Evolutionary conservation across 805 yeast species (phyloP), one percentile per base, ranked within the genome.

Genomic region (Myxozyma monticola): DNA sequence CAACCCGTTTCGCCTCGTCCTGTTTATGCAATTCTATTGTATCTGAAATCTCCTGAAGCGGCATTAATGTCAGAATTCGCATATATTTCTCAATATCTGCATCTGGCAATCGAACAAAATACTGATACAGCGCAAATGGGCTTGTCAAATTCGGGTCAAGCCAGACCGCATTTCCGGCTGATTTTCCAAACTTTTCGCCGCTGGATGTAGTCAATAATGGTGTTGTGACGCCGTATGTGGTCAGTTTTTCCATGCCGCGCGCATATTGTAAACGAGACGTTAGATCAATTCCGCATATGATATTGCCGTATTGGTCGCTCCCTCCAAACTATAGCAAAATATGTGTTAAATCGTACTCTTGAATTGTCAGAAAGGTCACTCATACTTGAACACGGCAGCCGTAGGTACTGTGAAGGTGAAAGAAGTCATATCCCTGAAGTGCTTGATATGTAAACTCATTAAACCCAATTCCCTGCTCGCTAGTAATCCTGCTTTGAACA

Each of bases 221-320:
- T 0, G 85, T 96, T 0, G 99, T 93, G 39, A 93, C 59, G 0
- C 97, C 98, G 66, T 70, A 86, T 2, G 79, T 76, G 28, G 54
- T 59, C 58, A 18, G n/a, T 50, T 54, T 47, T 35, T 46, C 36
- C 45, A 54, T 26, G 26, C 36, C 47, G 4, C 52, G 26, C 15
- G 59, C 45, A 47, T 59, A 59, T 54, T 67, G 52, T 24, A 86
- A 65, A 55, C 96, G 72, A 0, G 84, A 74, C 34, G 90, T 88
- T 50, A 93, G 74, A 62, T 93, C 99, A 34, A 87, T 78, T 0
- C 99, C 99, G 0, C 98, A 97, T 1, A 95, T 88, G 51, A 93
- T 93, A 62, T 93, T 93, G 1, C 99, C 99, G 89, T 96, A 93
- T 68, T 93, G 99, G 66, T 93, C 99, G 64, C 86, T 89, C 4